Conservation (phyloP, 169 alveolate genomes). For the Hepatocystis sp. region DNA sequence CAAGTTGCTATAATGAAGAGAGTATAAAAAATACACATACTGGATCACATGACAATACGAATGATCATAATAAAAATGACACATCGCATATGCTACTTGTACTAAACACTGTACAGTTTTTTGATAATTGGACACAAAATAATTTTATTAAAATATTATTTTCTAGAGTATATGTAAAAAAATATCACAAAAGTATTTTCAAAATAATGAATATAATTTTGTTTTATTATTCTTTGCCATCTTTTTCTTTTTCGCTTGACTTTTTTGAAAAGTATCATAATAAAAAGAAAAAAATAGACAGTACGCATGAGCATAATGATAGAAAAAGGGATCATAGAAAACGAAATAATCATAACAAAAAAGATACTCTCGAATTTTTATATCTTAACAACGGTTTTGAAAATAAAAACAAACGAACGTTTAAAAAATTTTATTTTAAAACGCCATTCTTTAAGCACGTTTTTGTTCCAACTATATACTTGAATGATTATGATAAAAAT, state of each 20-base stretch:
- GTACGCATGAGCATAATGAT: background rate
- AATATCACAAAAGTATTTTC: slow-evolving; percentile 50
- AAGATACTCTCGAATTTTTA: background rate
- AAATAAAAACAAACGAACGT: background rate
- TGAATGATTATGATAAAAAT: slow-evolving; percentile 22
- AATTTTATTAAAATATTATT: slow-evolving; percentile 54
- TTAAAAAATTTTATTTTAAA: slow-evolving; percentile 25
- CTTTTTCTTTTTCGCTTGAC: background rate
- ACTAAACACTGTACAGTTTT: slow-evolving; percentile 10
- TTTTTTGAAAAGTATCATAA: background rate
- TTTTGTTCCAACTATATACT: slow-evolving; percentile 26
- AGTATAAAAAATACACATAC: too few relatives aligned
- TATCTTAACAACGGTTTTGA: background rate
- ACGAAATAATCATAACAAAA: background rate
- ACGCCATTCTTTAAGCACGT: slow-evolving; percentile 67
- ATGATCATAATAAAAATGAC: background rate
- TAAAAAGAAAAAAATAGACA: too few relatives aligned
- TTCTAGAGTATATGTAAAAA: slow-evolving; percentile 63
- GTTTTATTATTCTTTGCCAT: background rate
- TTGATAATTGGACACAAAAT: slow-evolving; percentile 18
- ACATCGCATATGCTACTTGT: background rate
- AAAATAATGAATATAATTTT: slow-evolving; percentile 4
- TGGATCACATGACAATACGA: background rate
- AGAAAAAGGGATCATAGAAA: too few relatives aligned
- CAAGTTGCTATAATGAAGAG: too few relatives aligned